These are phyloP conservation scores for Paxillus ammoniavirescens DNA, from an alignment of 768 basidiomycete genomes.

Conservation along the genomic window DNA sequence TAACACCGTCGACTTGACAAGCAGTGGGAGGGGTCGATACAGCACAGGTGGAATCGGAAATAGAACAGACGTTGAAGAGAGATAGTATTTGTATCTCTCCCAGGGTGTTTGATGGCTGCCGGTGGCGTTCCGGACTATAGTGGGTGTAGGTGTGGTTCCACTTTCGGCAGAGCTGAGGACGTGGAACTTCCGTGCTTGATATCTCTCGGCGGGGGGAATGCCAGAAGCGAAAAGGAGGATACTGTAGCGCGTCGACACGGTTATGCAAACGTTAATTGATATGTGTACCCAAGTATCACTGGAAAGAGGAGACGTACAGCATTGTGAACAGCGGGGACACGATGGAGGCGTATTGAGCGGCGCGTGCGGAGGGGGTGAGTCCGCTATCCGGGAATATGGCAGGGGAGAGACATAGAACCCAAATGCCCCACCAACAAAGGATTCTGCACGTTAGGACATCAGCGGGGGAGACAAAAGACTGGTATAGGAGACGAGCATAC, in stretches of 20 bases:
- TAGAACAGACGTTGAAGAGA: slow-evolving; percentile 56
- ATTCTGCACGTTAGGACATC: slow-evolving; percentile 36
- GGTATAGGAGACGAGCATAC: slow-evolving; percentile 33
- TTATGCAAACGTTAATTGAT: too few relatives aligned
- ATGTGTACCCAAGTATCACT: too few relatives aligned
- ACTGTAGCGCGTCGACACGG: slow-evolving; percentile 23
- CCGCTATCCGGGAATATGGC: slow-evolving; percentile 43
- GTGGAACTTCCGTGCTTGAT: slow-evolving; percentile 58
- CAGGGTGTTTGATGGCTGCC: slow-evolving; percentile 35
- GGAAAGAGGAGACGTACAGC: slow-evolving; percentile 35
- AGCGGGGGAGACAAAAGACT: too few relatives aligned
- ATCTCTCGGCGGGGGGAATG: slow-evolving; percentile 69
- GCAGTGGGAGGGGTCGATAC: slow-evolving; percentile 49
- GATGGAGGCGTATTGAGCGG: slow-evolving; percentile 60
- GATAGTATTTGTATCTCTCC: slow-evolving; percentile 55
- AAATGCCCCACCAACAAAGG: slow-evolving; percentile 67
- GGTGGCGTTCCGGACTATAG: not conserved
- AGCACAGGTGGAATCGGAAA: slow-evolving; percentile 57
- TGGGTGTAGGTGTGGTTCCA: not conserved
- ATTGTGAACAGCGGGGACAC: slow-evolving; percentile 65
- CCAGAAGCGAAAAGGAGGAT: slow-evolving; percentile 67
- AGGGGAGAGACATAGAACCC: slow-evolving; percentile 59
- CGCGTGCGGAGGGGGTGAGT: slow-evolving; percentile 35
- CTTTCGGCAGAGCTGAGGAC: slow-evolving; percentile 43
- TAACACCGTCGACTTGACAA: slow-evolving; percentile 54